Conservation (phyloP, 2,329 filamentous ascomycete species). For the Aspergillus thermomutatus region DNA sequence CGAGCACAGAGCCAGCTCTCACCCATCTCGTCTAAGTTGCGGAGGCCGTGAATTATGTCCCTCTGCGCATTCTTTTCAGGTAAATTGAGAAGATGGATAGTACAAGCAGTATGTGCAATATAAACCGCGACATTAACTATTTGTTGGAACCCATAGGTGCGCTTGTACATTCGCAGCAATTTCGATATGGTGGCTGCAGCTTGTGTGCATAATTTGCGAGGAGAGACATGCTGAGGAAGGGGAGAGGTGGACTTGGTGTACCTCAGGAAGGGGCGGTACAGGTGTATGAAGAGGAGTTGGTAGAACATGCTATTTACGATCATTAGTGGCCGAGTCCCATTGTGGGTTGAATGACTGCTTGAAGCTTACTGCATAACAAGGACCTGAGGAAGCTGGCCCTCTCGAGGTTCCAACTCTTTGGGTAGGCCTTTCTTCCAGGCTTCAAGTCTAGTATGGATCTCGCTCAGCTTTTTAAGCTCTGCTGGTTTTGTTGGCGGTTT, state of each 20-base stretch:
- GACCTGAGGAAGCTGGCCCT: constrained; percentile 83
- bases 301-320: constrained; percentile 78
- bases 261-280: constrained; percentile 92
- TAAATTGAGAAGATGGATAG: constrained; percentile 88
- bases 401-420: constrained; percentile 80
- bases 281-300: constrained; percentile 89
- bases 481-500: constrained; percentile 68
- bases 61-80: constrained; percentile 86
- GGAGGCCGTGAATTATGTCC: constrained; percentile 86
- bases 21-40: constrained; percentile 90
- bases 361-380: constrained; percentile 75
- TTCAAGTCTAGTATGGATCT: constrained; percentile 84
- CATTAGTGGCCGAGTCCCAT: constrained; percentile 14
- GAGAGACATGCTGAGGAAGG: constrained; percentile 81
- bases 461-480: constrained; percentile 88
- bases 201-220: constrained; percentile 84
- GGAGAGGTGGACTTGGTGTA: constrained; percentile 80
- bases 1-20: constrained; percentile 91
- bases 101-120: constrained; percentile 90
- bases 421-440: constrained; percentile 84
- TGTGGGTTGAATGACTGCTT: neutral
- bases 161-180: constrained; percentile 89
- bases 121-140: constrained; percentile 97
- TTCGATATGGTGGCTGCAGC: constrained; percentile 89
- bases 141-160: constrained; percentile 82